phyloP scores from a whole-genome alignment of 78 protist genomes.

The Dictyostelium intermedium region DNA sequence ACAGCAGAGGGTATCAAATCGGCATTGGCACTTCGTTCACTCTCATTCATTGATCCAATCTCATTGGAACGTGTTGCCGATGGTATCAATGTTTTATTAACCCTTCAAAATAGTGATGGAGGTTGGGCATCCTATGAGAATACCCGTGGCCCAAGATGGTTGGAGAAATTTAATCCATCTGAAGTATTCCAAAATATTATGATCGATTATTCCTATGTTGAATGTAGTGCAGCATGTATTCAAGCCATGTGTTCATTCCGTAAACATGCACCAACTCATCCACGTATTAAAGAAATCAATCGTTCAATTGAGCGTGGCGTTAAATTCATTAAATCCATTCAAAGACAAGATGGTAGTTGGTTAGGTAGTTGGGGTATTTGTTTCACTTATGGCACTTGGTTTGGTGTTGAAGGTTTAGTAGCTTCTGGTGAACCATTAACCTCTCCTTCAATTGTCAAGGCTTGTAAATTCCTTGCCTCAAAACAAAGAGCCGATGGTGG shows the following conservation, averaged over 20 bases:
- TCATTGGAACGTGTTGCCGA: slow-evolving; percentile 82
- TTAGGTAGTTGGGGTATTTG: slow-evolving; percentile 91
- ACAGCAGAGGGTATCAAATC: slow-evolving; percentile 94
- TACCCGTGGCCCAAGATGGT: slow-evolving; percentile 77
- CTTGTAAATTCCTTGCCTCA: slow-evolving; percentile 84
- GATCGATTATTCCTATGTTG: slow-evolving; percentile 94
- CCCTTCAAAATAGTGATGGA: slow-evolving; percentile 90
- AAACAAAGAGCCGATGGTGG: slow-evolving; percentile 93
- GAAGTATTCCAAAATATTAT: slow-evolving; percentile 94
- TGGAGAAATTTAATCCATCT: slow-evolving; percentile 94
- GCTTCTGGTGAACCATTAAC: slow-evolving; percentile 76
- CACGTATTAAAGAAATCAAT: slow-evolving; percentile 66
- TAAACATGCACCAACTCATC: slow-evolving; percentile 84
- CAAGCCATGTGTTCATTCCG: slow-evolving; percentile 84
- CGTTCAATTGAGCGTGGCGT: slow-evolving; percentile 56
- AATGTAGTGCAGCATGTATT: slow-evolving; percentile 89
- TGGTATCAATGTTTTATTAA: slow-evolving; percentile 90
- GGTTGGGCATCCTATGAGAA: slow-evolving; percentile 94
- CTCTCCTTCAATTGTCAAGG: slow-evolving; percentile 42
- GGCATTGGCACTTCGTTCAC: slow-evolving; percentile 58
- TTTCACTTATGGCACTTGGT: slow-evolving; percentile 97
- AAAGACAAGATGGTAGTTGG: slow-evolving; percentile 92
- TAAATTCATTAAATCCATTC: slow-evolving; percentile 73
- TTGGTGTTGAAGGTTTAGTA: slow-evolving; percentile 88
- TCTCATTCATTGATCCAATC: slow-evolving; percentile 29